Evolutionary conservation across 202 grass and related monocot genomes (phyloP), one percentile per base, ranked within the genome.

Genomic region (Schoenoplectus tabernaemontani): DNA sequence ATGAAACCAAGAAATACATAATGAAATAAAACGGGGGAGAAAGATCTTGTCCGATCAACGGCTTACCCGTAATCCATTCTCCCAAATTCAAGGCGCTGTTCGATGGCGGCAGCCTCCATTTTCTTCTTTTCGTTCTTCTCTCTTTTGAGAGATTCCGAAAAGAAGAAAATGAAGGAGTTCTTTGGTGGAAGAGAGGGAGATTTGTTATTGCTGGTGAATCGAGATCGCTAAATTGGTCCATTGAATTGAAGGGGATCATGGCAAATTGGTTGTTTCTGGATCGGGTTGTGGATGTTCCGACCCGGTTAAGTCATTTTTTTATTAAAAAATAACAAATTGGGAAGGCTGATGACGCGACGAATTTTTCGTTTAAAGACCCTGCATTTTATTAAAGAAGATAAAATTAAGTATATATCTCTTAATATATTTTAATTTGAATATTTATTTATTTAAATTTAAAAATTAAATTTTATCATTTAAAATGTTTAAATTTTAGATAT

Each of bases 61-160:
- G 22, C 63, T 77, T 81, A 98, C 96, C 96, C 91, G 50, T 89
- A 82, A 17, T 91, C 84, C 91, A 95, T 85, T 85, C 84, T 98
- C 34, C 91, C 91, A 28, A 85, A 83, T 56, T 84, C 83, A 15
- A 91, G 83, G 84, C 59, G 88, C 37, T 46, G 75, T 7, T 60
- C 67, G 51, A 46, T 69, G 22, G 36, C 22, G 11, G 37, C 20
- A 11, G 16, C 47, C 48, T 42, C 70, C 75, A 26, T 17, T 32
- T 54, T 59, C 83, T 66, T 63, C 77, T 50, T 59, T 82, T 48
- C 82, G 43, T 33, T 72, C 43, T 50, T 48, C 68, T 48, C 68
- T 47, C 46, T 6, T 12, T 26, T 11, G 20, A 73, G 69, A 73
- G 26, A 53, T 2, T 74, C 26, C 46, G 70, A 74, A 74, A 74